These are phyloP conservation scores for Epichloe glyceriae DNA, from an alignment of 2,329 filamentous ascomycete species.

Conservation along the genomic window DNA sequence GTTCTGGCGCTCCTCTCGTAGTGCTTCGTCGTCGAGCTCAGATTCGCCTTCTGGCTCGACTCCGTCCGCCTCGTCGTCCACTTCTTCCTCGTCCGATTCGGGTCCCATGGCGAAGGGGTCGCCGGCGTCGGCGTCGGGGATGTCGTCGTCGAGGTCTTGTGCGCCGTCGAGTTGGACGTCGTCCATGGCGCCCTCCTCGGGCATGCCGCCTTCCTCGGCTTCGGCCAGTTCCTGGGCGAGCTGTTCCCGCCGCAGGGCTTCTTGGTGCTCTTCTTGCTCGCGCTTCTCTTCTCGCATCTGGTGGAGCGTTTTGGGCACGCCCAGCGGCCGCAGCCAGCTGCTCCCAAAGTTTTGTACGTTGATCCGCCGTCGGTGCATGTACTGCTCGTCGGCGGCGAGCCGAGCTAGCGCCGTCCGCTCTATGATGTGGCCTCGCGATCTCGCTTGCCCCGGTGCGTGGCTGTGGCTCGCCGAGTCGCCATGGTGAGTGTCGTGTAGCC, in stretches of 20 bases:
- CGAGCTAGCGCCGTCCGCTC: slow-evolving; percentile 52
- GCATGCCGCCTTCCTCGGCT: slow-evolving; percentile 33
- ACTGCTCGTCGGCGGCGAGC: slow-evolving; percentile 63
- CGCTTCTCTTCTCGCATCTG: slow-evolving; percentile 80
- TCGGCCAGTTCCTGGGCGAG: slow-evolving; percentile 63
- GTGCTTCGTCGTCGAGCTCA: slow-evolving; percentile 25
- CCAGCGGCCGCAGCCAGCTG: slow-evolving; percentile 81
- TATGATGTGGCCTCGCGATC: slow-evolving; percentile 31
- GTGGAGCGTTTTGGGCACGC: slow-evolving; percentile 77
- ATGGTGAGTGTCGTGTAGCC: slow-evolving; percentile 21
- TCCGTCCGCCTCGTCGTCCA: slow-evolving; percentile 25
- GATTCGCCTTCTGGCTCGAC: slow-evolving; percentile 27
- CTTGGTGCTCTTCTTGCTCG: slow-evolving; percentile 76
- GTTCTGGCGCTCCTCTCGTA: slow-evolving; percentile 32
- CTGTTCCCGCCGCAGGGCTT: slow-evolving; percentile 57
- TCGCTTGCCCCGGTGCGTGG: slow-evolving; percentile 20
- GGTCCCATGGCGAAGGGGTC: slow-evolving; percentile 38
- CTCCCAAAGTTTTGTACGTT: slow-evolving; percentile 81
- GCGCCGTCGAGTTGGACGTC: slow-evolving; percentile 43
- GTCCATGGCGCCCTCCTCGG: slow-evolving; percentile 35
- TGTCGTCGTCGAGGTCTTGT: slow-evolving; percentile 58
- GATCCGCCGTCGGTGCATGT: slow-evolving; percentile 60
- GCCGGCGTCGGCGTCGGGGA: slow-evolving; percentile 47
- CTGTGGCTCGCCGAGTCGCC: slow-evolving; percentile 15
- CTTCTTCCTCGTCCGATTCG: slow-evolving; percentile 26